Percentiles rank a stretch among this genome's conserved stretches.
phyloP scores from a whole-genome alignment of 495 filamentous ascomycete genomes.

The Tuber microsphaerosporum region DNA sequence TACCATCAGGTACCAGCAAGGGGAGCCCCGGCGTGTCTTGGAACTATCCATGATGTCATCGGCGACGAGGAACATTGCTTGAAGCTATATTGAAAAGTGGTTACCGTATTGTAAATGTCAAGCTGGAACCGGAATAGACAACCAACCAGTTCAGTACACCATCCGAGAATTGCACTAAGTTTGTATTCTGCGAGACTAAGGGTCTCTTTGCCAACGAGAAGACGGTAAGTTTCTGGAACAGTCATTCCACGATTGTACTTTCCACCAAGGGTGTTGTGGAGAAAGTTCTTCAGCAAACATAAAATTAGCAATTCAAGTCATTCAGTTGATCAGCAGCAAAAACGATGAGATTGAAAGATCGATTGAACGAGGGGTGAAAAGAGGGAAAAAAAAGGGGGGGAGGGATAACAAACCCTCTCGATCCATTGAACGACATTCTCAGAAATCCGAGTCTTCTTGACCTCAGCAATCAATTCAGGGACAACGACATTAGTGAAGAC shows the following conservation, averaged over 20 bases:
- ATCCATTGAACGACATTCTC: constrained; percentile 80
- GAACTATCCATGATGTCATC: constrained; percentile 98
- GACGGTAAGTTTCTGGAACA: constrained; percentile 77
- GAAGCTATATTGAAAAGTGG: constrained; percentile 48
- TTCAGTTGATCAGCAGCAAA: not conserved
- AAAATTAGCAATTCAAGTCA: constrained; percentile 26
- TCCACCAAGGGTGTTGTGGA: constrained; percentile 81
- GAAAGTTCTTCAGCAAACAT: constrained; percentile 54
- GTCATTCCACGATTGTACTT: constrained; percentile 99
- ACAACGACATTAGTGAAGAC: constrained; percentile 74
- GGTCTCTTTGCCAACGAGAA: constrained; percentile 61
- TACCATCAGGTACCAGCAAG: constrained; percentile 77
- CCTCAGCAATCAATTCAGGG: constrained; percentile 63
- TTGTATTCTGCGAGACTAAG: constrained; percentile 76
- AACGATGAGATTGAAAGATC: not conserved
- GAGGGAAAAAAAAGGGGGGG: constrained; percentile 6
- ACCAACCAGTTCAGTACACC: constrained; percentile 76
- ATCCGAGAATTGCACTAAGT: constrained; percentile 75
- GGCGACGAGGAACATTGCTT: constrained; percentile 97
- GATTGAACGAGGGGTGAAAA: not conserved
- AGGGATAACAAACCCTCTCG: constrained; percentile 56
- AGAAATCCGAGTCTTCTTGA: constrained; percentile 72
- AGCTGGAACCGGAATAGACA: not conserved
- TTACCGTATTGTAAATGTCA: constrained; percentile 19
- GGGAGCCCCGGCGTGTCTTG: constrained; percentile 83